A percentile compares a stretch with the other conserved stretches of the same genome.
Evolutionary conservation across 805 yeast species (phyloP).

Genomic region (Ogataea minuta): DNA sequence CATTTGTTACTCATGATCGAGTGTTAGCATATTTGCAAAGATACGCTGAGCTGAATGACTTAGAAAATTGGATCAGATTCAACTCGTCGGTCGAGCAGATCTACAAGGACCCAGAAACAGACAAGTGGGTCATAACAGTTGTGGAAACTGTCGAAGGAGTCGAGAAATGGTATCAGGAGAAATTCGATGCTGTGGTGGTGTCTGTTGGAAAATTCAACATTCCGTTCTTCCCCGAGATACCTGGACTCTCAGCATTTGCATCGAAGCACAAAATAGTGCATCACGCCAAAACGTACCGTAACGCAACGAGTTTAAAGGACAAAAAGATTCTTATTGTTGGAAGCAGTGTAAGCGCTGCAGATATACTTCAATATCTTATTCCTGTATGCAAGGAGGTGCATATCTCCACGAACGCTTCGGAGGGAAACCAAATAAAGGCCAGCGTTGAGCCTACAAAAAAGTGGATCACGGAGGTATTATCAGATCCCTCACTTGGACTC

Average conservation of each 20-base stretch:
- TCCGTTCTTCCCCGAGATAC: slow-evolving; percentile 39
- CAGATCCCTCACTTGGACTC: slow-evolving; percentile 31
- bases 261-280: slow-evolving; percentile 31
- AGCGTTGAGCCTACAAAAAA: slow-evolving; percentile 23
- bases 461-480: slow-evolving; percentile 39
- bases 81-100: slow-evolving; percentile 37
- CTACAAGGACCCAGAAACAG: slow-evolving; percentile 16
- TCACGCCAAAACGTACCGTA: slow-evolving; percentile 32
- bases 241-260: slow-evolving; percentile 35
- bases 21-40: slow-evolving; percentile 19
- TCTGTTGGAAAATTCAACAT: slow-evolving; percentile 42
- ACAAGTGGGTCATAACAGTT: slow-evolving; percentile 4
- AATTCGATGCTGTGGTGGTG: slow-evolving; percentile 42
- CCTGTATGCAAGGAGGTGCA: slow-evolving; percentile 26
- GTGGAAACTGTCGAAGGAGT: slow-evolving; percentile 4
- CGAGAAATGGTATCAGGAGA: slow-evolving; percentile 41
- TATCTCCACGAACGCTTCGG: slow-evolving; percentile 13
- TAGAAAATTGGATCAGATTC: slow-evolving; percentile 33
- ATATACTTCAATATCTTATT: slow-evolving; percentile 44
- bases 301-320: slow-evolving; percentile 26
- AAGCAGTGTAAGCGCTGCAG: slow-evolving; percentile 65
- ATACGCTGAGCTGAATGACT: slow-evolving; percentile 28
- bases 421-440: slow-evolving; percentile 7
- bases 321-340: slow-evolving; percentile 33
- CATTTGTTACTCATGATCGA: slow-evolving; percentile 23